These are phyloP conservation scores for Diversispora eburnea DNA, from an alignment of 192 early-diverging fungal genomes.

Conservation along the genomic window DNA sequence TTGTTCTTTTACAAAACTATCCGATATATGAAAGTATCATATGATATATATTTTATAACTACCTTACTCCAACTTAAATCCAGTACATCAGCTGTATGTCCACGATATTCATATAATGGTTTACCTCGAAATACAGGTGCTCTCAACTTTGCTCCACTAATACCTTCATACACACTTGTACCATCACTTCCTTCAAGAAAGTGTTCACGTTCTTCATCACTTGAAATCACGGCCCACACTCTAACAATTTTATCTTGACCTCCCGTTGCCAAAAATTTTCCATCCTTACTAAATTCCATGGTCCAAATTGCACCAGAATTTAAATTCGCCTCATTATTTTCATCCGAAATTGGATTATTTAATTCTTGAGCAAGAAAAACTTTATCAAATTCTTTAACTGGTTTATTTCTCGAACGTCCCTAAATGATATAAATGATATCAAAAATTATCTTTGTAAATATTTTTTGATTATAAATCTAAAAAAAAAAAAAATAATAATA, in stretches of 20 bases:
- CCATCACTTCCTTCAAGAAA: slow-evolving; percentile 25
- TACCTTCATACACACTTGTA: slow-evolving; percentile 27
- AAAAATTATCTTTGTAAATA: neutral
- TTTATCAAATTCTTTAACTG: slow-evolving; percentile 18
- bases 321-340: neutral
- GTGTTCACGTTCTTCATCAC: slow-evolving; percentile 30
- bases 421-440: slow-evolving; percentile 13
- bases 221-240: slow-evolving; percentile 54
- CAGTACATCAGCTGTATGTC: slow-evolving; percentile 70
- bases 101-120: slow-evolving; percentile 70
- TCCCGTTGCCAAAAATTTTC: slow-evolving; percentile 73
- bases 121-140: slow-evolving; percentile 55
- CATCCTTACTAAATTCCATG: slow-evolving; percentile 74
- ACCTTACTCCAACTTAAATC: slow-evolving; percentile 67
- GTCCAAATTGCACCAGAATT: slow-evolving; percentile 60
- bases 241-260: slow-evolving; percentile 71
- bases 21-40: neutral
- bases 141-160: slow-evolving; percentile 24
- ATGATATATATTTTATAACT: neutral
- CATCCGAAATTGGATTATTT: neutral
- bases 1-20: neutral
- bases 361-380: slow-evolving; percentile 29
- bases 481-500: neutral
- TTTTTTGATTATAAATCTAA: neutral
- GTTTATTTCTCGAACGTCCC: slow-evolving; percentile 19